These are phyloP conservation scores for Penicillium chermesinum DNA, from an alignment of 495 filamentous ascomycete species.

Conservation along the genomic window DNA sequence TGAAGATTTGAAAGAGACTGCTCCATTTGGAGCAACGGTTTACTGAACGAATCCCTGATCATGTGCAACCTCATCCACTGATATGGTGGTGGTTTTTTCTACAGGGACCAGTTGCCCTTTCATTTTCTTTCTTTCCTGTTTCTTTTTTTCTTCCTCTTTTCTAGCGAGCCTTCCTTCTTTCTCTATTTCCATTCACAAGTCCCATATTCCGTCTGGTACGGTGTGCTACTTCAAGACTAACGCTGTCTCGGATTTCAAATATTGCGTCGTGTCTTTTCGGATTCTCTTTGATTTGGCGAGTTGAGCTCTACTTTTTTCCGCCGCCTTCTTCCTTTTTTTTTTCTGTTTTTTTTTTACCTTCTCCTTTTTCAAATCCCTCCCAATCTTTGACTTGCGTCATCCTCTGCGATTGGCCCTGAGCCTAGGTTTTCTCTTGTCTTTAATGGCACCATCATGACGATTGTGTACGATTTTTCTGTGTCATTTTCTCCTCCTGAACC, in stretches of 20 bases:
- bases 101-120: not conserved
- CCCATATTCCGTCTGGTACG: conserved; percentile 24
- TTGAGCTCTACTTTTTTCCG: conserved; percentile 13
- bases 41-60: conserved; percentile 26
- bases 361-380: conserved; percentile 9
- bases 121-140: conserved; percentile 13
- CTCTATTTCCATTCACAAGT: conserved; percentile 13
- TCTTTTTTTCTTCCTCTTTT: conserved; percentile 11
- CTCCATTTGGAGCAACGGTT: conserved; percentile 44
- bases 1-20: conserved; percentile 79
- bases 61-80: conserved; percentile 13
- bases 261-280: not conserved
- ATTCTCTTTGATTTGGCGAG: conserved; percentile 2
- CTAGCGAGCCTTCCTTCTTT: conserved; percentile 6
- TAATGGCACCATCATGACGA: conserved; percentile 28
- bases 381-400: conserved; percentile 18
- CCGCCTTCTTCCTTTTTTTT: conserved; percentile 9
- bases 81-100: conserved; percentile 16
- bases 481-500: conserved; percentile 1
- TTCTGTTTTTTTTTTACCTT: conserved; percentile 6
- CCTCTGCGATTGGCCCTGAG: conserved; percentile 5
- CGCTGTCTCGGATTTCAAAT: conserved; percentile 2
- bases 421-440: conserved; percentile 19
- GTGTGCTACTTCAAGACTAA: conserved; percentile 21
- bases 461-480: conserved; percentile 24